phyloP scores from a whole-genome alignment of 345 rosid genomes.

The Adansonia digitata region DNA sequence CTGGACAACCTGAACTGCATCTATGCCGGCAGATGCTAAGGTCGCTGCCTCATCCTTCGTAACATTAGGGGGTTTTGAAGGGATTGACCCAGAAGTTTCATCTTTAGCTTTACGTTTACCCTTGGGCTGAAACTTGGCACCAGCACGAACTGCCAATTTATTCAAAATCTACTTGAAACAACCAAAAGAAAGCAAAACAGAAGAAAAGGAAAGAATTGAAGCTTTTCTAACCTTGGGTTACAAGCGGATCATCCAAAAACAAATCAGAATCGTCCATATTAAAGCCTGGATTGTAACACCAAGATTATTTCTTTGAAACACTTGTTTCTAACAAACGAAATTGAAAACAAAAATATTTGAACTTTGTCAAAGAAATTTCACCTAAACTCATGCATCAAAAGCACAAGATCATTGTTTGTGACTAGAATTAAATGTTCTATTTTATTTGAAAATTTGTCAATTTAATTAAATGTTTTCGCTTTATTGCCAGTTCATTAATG shows the following conservation, averaged over 20 bases:
- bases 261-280: slow-evolving; percentile 7
- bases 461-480: not conserved
- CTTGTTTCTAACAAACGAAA: not conserved
- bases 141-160: slow-evolving; percentile 27
- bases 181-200: not conserved
- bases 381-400: not conserved
- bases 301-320: not conserved
- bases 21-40: not conserved
- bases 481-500: slow-evolving; percentile 52
- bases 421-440: too few species aligned
- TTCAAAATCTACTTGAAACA: slow-evolving; percentile 3
- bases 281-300: not conserved
- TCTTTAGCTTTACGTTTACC: slow-evolving; percentile 8
- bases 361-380: not conserved
- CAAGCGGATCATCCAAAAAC: slow-evolving; percentile 6
- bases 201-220: not conserved
- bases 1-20: not conserved
- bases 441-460: too few species aligned
- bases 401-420: not conserved
- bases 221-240: slow-evolving; percentile 28
- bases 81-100: slow-evolving; percentile 5
- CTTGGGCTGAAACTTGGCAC: slow-evolving; percentile 43
- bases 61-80: not conserved
- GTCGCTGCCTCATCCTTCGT: not conserved
- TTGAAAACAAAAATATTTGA: not conserved